phyloP scores from a whole-genome alignment of 805 yeast species.

The Pichia pseudocactophila region DNA sequence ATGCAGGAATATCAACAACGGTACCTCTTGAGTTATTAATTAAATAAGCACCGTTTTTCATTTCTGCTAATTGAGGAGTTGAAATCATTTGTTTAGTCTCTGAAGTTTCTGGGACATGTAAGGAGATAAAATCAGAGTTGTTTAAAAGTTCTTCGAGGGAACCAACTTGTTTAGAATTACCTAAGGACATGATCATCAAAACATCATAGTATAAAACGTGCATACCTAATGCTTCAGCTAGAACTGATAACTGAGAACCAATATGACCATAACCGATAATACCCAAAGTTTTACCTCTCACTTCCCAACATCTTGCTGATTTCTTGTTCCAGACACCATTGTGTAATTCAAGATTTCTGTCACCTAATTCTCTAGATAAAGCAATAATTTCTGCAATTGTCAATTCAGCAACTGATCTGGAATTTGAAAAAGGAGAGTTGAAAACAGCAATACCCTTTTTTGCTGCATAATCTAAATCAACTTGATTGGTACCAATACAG shows the following conservation, averaged over 20 bases:
- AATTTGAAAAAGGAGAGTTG: constrained; percentile 89
- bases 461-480: constrained; percentile 87
- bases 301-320: constrained; percentile 93
- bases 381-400: constrained; percentile 92
- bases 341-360: constrained; percentile 92
- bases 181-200: constrained; percentile 87
- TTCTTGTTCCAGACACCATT: constrained; percentile 98
- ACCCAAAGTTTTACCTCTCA: constrained; percentile 96
- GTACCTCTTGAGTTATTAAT: constrained; percentile 97
- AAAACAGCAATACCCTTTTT: constrained; percentile 90
- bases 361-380: constrained; percentile 93
- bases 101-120: constrained; percentile 90
- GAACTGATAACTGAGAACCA: constrained; percentile 92
- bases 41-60: constrained; percentile 93
- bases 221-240: constrained; percentile 98
- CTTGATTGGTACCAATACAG: constrained; percentile 99
- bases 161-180: constrained; percentile 89
- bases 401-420: constrained; percentile 96
- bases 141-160: constrained; percentile 75
- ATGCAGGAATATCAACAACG: constrained; percentile 91
- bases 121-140: constrained; percentile 79
- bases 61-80: constrained; percentile 84
- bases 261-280: constrained; percentile 97
- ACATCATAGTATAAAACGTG: constrained; percentile 90
- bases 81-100: constrained; percentile 89